Evolutionary conservation across 176 grass and related monocot genomes (phyloP).

Genomic region (Chloris gayana): DNA sequence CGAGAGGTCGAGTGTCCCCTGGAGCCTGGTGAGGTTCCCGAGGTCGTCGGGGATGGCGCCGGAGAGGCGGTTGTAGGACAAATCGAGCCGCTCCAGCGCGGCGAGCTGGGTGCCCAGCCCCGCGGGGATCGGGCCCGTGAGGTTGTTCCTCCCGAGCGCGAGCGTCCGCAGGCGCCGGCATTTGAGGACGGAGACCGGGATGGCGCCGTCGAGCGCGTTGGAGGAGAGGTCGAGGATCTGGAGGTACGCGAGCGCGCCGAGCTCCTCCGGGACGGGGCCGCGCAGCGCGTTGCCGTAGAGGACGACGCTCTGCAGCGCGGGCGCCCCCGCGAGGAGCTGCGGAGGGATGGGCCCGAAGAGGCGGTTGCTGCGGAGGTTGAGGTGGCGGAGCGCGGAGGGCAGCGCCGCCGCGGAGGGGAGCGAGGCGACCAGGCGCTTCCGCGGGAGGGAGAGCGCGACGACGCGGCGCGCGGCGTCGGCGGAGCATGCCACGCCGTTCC

Average conservation of each 20-base stretch:
- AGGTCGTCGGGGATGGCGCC: constrained; percentile 66
- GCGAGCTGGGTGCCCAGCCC: constrained; percentile 49
- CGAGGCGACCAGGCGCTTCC: constrained; percentile 52
- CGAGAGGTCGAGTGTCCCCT: constrained; percentile 82
- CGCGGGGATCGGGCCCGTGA: constrained; percentile 52
- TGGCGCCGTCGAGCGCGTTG: constrained; percentile 67
- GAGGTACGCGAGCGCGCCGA: constrained; percentile 69
- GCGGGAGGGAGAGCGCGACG: constrained; percentile 72
- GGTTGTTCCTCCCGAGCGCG: constrained; percentile 63
- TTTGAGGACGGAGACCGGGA: constrained; percentile 60
- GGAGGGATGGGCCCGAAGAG: constrained; percentile 57
- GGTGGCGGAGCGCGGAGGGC: constrained; percentile 68
- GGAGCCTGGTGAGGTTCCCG: constrained; percentile 71
- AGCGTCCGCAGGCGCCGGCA: constrained; percentile 78
- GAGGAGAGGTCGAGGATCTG: constrained; percentile 86
- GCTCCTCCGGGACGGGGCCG: constrained; percentile 58
- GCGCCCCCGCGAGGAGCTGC: constrained; percentile 32
- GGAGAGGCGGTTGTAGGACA: constrained; percentile 74
- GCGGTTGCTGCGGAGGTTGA: constrained; percentile 78
- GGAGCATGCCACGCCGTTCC: constrained; percentile 80
- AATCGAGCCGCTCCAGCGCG: constrained; percentile 72
- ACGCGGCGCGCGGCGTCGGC: constrained; percentile 36
- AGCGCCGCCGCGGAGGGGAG: constrained; percentile 50
- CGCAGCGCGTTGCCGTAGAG: constrained; percentile 75
- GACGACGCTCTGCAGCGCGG: constrained; percentile 76